Evolutionary conservation across 108 stramenopile genomes (phyloP).

Genomic region (Nannochloropsis granulata): DNA sequence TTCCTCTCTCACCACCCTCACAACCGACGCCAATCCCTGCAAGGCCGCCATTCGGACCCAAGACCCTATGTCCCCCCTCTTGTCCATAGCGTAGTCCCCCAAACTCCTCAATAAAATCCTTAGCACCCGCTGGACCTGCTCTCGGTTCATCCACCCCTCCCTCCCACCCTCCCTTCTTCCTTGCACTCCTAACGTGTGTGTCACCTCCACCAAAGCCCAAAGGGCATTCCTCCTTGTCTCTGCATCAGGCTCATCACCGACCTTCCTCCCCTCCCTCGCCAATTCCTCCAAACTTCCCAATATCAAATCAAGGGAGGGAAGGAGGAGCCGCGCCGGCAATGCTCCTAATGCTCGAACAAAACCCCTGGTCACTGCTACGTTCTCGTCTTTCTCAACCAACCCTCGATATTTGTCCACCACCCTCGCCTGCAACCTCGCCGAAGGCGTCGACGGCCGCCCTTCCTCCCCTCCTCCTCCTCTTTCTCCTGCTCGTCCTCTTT

Average conservation of each 20-base stretch:
- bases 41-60: conserved; percentile 86
- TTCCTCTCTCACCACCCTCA: conserved; percentile 13
- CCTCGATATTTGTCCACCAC: conserved; percentile 61
- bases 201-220: conserved; percentile 47
- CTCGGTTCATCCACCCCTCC: background rate
- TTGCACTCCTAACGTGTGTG: conserved; percentile 45
- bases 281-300: background rate
- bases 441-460: conserved; percentile 42
- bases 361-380: conserved; percentile 84
- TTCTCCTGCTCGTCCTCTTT: background rate
- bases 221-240: conserved; percentile 87
- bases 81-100: conserved; percentile 85
- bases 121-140: conserved; percentile 49
- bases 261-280: background rate
- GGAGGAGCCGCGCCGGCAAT: conserved; percentile 36
- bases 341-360: conserved; percentile 70
- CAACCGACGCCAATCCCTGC: conserved; percentile 50
- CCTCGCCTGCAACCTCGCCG: conserved; percentile 58
- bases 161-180: background rate
- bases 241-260: conserved; percentile 53
- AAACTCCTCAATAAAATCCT: conserved; percentile 49
- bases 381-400: conserved; percentile 12
- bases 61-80: conserved; percentile 93
- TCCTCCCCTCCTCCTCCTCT: background rate
- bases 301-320: background rate